These are phyloP conservation scores for Mycena floridula DNA, from an alignment of 768 basidiomycete genomes.

Conservation along the genomic window DNA sequence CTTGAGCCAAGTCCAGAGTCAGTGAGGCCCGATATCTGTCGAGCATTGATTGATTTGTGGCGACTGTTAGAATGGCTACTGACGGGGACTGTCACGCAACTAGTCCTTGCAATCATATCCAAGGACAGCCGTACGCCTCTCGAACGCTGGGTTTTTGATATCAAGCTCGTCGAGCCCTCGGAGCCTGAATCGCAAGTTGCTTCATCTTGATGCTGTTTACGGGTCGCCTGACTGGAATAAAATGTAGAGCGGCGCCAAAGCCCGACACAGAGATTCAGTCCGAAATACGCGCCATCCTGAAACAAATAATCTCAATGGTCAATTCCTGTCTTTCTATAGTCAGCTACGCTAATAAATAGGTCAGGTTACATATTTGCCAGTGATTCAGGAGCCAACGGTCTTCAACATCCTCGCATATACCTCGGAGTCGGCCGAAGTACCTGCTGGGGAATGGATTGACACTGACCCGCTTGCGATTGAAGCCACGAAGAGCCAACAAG, in stretches of 20 bases:
- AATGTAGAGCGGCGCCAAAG: slow-evolving; percentile 47
- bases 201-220: slow-evolving; percentile 6
- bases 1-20: slow-evolving; percentile 87
- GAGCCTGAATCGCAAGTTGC: slow-evolving; percentile 37
- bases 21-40: slow-evolving; percentile 21
- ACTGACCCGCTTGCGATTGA: slow-evolving; percentile 91
- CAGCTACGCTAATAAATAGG: too few species aligned
- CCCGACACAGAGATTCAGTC: slow-evolving; percentile 89
- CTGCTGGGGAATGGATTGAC: slow-evolving; percentile 93
- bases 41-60: neutral
- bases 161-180: slow-evolving; percentile 71
- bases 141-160: slow-evolving; percentile 98
- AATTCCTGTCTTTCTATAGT: too few species aligned
- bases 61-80: slow-evolving; percentile 79
- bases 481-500: slow-evolving; percentile 86
- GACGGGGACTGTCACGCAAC: slow-evolving; percentile 85
- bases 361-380: slow-evolving; percentile 95
- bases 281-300: slow-evolving; percentile 95
- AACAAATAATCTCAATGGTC: slow-evolving; percentile 96
- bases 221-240: slow-evolving; percentile 1
- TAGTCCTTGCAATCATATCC: slow-evolving; percentile 93
- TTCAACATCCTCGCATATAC: slow-evolving; percentile 99
- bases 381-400: slow-evolving; percentile 90
- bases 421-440: slow-evolving; percentile 84
- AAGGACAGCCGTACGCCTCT: slow-evolving; percentile 88